These are phyloP conservation scores for Penicillium soppii DNA, from an alignment of 495 filamentous ascomycete genomes.

Conservation along the genomic window DNA sequence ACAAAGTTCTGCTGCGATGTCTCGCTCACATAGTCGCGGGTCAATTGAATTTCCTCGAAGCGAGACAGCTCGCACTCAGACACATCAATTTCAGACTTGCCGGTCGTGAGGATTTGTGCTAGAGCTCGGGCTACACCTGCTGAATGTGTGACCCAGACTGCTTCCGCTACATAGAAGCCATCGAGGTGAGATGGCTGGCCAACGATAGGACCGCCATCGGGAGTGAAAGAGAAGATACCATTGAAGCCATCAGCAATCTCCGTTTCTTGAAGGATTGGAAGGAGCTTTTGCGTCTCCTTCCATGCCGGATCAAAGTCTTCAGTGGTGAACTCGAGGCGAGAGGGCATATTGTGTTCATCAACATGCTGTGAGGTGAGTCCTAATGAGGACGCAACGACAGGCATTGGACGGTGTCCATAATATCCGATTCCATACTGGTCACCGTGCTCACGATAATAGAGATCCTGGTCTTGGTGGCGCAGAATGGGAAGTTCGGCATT, in stretches of 20 bases:
- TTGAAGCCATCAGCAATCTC: constrained; percentile 51
- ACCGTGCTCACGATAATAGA: constrained; percentile 55
- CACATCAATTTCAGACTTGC: constrained; percentile 44
- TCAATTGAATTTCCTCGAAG: constrained; percentile 50
- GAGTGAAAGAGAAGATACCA: constrained; percentile 54
- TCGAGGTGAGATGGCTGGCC: constrained; percentile 47
- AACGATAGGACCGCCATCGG: constrained; percentile 50
- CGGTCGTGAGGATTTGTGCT: constrained; percentile 47
- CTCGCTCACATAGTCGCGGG: constrained; percentile 42
- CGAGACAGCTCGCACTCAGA: constrained; percentile 49
- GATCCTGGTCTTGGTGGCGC: constrained; percentile 51
- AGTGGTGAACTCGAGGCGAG: constrained; percentile 45
- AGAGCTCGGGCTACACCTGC: constrained; percentile 52
- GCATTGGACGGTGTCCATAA: constrained; percentile 54
- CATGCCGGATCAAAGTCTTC: constrained; percentile 52
- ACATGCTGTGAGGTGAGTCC: constrained; percentile 44
- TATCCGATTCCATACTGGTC: constrained; percentile 53
- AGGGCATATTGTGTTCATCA: constrained; percentile 52
- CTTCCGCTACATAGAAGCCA: constrained; percentile 53
- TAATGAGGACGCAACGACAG: constrained; percentile 40
- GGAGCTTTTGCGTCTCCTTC: constrained; percentile 40
- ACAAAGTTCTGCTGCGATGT: constrained; percentile 52
- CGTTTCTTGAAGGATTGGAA: constrained; percentile 40
- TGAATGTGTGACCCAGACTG: constrained; percentile 56
- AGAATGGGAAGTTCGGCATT: constrained; percentile 48